Conservation (phyloP, 1,284 basidiomycete genomes). For the Porogramme epimiltina region DNA sequence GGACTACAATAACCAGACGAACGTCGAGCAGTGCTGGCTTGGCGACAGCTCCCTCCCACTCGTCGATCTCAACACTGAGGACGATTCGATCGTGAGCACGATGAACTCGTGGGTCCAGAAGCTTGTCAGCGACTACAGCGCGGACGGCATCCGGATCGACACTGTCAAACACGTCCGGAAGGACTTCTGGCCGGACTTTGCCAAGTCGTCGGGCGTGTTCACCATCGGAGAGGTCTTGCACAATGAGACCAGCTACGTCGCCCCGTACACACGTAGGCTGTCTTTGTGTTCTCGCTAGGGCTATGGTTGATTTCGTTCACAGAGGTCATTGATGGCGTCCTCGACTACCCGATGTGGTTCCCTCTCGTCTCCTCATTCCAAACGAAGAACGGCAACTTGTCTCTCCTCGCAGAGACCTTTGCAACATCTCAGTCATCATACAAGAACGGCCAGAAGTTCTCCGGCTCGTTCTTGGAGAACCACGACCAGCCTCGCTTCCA, state of each 20-base stretch:
- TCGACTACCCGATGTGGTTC: conserved; percentile 75
- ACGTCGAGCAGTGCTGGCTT: conserved; percentile 75
- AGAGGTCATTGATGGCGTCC: conserved; percentile 63
- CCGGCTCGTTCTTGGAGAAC: conserved; percentile 84
- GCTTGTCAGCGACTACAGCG: conserved; percentile 62
- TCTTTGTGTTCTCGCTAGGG: conserved; percentile 32
- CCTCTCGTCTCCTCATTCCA: conserved; percentile 69
- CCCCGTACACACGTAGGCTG: conserved; percentile 24
- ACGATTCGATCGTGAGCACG: conserved; percentile 53
- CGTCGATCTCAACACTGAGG: conserved; percentile 74
- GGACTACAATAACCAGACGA: conserved; percentile 51
- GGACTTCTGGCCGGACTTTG: conserved; percentile 73
- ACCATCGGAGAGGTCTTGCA: conserved; percentile 83
- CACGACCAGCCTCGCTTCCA: conserved; percentile 80
- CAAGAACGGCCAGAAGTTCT: conserved; percentile 35
- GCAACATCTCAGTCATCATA: conserved; percentile 54
- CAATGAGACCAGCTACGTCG: conserved; percentile 51
- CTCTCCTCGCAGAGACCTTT: conserved; percentile 56
- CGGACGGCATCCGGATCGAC: conserved; percentile 80
- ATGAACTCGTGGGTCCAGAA: conserved; percentile 65
- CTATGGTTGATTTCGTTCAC: neutral
- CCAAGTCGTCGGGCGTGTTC: conserved; percentile 73
- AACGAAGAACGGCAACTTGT: conserved; percentile 60
- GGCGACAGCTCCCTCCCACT: conserved; percentile 69
- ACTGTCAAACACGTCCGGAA: conserved; percentile 64